Conservation (phyloP, 2,329 filamentous ascomycete genomes). For the Chrysoporthe deuterocubensis region DNA sequence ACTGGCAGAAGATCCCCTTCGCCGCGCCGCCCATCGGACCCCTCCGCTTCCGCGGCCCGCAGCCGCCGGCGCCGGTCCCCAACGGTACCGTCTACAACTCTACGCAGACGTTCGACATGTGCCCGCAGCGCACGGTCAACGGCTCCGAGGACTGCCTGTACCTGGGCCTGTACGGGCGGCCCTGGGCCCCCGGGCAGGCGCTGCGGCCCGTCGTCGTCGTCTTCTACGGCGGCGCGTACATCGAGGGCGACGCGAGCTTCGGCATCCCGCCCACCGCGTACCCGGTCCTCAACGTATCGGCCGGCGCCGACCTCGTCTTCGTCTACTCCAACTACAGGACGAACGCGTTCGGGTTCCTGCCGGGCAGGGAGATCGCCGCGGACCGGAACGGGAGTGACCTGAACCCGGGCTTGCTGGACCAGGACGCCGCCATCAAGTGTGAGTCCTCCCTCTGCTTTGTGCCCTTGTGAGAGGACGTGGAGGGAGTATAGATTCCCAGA, state of each 20-base stretch:
- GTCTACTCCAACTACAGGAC: constrained; percentile 57
- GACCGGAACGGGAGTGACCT: constrained; percentile 48
- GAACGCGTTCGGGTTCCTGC: constrained; percentile 61
- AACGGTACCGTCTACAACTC: constrained; percentile 57
- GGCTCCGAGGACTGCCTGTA: constrained; percentile 65
- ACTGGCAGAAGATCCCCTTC: constrained; percentile 65
- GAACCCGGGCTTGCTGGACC: constrained; percentile 57
- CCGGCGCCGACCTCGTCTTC: constrained; percentile 51
- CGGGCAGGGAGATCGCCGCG: constrained; percentile 50
- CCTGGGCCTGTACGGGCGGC: constrained; percentile 62
- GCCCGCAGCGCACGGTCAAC: constrained; percentile 60
- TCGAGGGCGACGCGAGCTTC: constrained; percentile 60
- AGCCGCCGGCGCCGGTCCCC: constrained; percentile 54
- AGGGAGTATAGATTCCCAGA: too few species aligned
- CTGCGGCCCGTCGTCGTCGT: constrained; percentile 61
- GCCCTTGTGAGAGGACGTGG: background rate
- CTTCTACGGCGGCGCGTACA: constrained; percentile 66
- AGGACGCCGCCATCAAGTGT: constrained; percentile 52
- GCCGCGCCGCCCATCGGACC: constrained; percentile 60
- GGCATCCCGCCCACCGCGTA: constrained; percentile 59
- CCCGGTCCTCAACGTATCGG: constrained; percentile 60
- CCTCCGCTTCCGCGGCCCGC: constrained; percentile 64
- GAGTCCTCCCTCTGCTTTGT: background rate
- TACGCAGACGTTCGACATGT: constrained; percentile 59
- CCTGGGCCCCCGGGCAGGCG: constrained; percentile 51